These are phyloP conservation scores for Trichoderma sp. DNA, from an alignment of 2,329 filamentous ascomycete species.

Conservation along the genomic window DNA sequence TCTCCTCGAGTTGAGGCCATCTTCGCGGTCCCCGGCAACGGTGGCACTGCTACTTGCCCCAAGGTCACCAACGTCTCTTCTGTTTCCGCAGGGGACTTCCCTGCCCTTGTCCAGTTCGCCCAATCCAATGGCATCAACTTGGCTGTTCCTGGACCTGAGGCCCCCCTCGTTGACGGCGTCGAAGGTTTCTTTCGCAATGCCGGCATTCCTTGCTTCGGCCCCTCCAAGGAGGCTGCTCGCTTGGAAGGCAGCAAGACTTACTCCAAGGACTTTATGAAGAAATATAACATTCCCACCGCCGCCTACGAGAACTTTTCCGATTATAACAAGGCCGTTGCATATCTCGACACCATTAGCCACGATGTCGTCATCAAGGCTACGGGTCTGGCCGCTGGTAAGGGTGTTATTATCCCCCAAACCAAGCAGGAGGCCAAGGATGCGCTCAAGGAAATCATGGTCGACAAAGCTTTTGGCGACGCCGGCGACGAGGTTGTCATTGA, in stretches of 20 bases:
- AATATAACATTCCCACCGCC: slow-evolving; percentile 85
- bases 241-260: slow-evolving; percentile 98
- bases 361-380: slow-evolving; percentile 90
- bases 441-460: slow-evolving; percentile 85
- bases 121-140: slow-evolving; percentile 72
- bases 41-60: slow-evolving; percentile 70
- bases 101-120: slow-evolving; percentile 72
- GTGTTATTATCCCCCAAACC: slow-evolving; percentile 81
- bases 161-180: slow-evolving; percentile 88
- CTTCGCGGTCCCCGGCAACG: slow-evolving; percentile 73
- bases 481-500: slow-evolving; percentile 94
- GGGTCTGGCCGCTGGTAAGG: slow-evolving; percentile 90
- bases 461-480: slow-evolving; percentile 80
- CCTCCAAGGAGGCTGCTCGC: slow-evolving; percentile 75
- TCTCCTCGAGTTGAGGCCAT: slow-evolving; percentile 77
- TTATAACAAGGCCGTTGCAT: slow-evolving; percentile 68
- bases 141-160: slow-evolving; percentile 87
- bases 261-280: slow-evolving; percentile 96
- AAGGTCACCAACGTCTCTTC: slow-evolving; percentile 71
- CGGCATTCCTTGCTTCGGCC: slow-evolving; percentile 81
- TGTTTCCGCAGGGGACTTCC: slow-evolving; percentile 74
- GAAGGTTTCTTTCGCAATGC: slow-evolving; percentile 74
- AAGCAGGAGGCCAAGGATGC: slow-evolving; percentile 81
- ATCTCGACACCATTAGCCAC: slow-evolving; percentile 69
- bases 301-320: slow-evolving; percentile 85